Evolutionary conservation across 768 basidiomycete species (phyloP), one percentile per base, ranked within the genome.

Genomic region (Leucosporidium scottii): DNA sequence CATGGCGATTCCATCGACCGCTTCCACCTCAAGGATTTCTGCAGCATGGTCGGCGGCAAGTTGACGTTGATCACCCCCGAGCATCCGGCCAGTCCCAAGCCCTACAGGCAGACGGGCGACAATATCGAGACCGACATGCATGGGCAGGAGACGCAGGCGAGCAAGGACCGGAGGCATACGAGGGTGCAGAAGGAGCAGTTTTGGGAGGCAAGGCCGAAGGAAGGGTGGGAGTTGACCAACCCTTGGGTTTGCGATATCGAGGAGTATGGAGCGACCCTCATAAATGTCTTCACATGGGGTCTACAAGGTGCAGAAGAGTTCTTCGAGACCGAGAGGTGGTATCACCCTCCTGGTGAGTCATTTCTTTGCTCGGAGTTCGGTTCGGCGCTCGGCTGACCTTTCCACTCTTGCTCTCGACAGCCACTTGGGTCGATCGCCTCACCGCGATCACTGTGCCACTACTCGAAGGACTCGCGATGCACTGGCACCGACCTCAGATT

Each of bases 1-100:
- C 67, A 72, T 34, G 67, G 71, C 49, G 71, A 72, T 56, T 67
- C 65, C 49, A 72, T 72, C 67, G 71, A 72, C 62, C 65, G 71
- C 12, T 72, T 66, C 65, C 71, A 72, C 64, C 60, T 72, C 23
- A 68, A 68, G n/a, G 71, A 72, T 60, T 72, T 72, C 27, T 72
- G 71, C 59, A 49, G 55, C 31, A 60, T 72, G 20, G 62, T 72
- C 54, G 60, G 65, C 21, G 71, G 71, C 10, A 13, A 27, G 4
- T 59, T 69, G 20, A 48, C 58, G 10, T 17, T 64, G 48, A 50
- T 72, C 60, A 50, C 55, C n/a, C 55, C 65, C 9, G 54, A 64
- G 4, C 71, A 72, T 51, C 55, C 57, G 3, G 71, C 71, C 44
- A 59, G 49, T 18, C 71, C 71, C 17, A 21, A 62, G 18, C 61